Base-by-base conservation (phyloP, 2,329 filamentous ascomycete genomes). In the Epichloe festucae region DNA sequence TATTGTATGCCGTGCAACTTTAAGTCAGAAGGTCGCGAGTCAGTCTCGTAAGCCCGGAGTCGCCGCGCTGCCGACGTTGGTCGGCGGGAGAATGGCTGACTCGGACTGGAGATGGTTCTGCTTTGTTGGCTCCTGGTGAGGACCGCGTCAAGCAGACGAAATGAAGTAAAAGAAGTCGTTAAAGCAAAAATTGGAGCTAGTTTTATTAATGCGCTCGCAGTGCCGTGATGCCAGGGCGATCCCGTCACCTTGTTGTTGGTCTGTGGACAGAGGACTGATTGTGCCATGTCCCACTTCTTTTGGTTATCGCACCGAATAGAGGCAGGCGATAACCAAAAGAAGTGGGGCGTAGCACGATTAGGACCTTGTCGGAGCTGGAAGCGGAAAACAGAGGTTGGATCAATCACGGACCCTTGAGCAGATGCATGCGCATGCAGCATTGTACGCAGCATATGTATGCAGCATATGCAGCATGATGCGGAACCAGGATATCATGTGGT, bases 401-500 rank as follows among this genome's bases (percentile, higher is more conserved):
- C 34, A 19, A 39, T 51, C 31, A 40, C n/a, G 34, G 42, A 42
- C 11, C 27, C n/a, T 15, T 8, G 27, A 36, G 39, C 40, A 27
- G 35, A 49, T 46, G 51, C 47, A 47, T 50, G 48, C 47, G 39
- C 23, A 27, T 23, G 14, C 35, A 36, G 4, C 35, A 41, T 17
- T 17, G 17, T 19, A 19, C 3, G 19, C 19, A 19, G 19, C 19
- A 19, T 19, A 19, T 31, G 42, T 19, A 19, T 19, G 19, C 19
- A 19, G 19, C 19, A 19, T 19, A 19, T 31, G 42, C 43, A 23
- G 51, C 47, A 47, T 50, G 48, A 41, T 31, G 43, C 44, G 19
- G 47, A 43, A 44, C 43, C 44, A 41, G 51, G 51, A 48, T 15
- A 19, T 19, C 48, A 50, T 53, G 38, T 53, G 14, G 36, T 19